Conservation (phyloP, 2,329 filamentous ascomycete species). For the Phaeosphaeria sp. region DNA sequence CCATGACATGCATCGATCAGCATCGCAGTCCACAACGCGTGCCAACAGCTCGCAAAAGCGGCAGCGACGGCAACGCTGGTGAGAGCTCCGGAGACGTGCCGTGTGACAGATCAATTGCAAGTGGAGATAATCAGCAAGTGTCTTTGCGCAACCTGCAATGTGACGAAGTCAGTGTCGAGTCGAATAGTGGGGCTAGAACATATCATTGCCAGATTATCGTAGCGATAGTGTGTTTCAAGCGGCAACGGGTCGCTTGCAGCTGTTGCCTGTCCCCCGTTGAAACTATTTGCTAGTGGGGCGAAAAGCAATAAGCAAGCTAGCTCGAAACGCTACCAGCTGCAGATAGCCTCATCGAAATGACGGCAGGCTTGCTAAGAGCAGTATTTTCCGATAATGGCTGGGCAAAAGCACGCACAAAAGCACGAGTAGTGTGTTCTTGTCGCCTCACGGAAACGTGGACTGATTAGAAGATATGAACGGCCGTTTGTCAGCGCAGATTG, state of each 20-base stretch:
- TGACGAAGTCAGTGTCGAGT: conserved; percentile 8
- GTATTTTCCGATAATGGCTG: neutral
- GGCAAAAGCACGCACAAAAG: neutral
- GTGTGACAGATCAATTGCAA: conserved; percentile 3
- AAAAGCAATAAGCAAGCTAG: conserved; percentile 11
- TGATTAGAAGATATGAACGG: neutral
- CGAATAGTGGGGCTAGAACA: conserved; percentile 10
- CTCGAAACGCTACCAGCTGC: conserved; percentile 10
- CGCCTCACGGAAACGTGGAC: neutral
- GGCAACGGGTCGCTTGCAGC: conserved; percentile 16
- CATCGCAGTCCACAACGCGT: neutral
- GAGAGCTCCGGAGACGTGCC: neutral
- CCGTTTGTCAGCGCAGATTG: neutral
- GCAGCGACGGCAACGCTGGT: conserved; percentile 6
- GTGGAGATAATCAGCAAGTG: conserved; percentile 4
- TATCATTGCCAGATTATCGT: conserved; percentile 12
- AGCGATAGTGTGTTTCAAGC: conserved; percentile 30
- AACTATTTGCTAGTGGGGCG: conserved; percentile 15
- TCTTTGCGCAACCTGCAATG: conserved; percentile 3
- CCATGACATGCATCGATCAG: neutral
- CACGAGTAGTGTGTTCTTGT: neutral
- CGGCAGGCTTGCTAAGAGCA: neutral
- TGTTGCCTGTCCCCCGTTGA: conserved; percentile 9
- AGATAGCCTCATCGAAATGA: neutral
- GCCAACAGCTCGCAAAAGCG: neutral